Conservation (phyloP, 345 rosid species). For the Orychophragmus violaceus region DNA sequence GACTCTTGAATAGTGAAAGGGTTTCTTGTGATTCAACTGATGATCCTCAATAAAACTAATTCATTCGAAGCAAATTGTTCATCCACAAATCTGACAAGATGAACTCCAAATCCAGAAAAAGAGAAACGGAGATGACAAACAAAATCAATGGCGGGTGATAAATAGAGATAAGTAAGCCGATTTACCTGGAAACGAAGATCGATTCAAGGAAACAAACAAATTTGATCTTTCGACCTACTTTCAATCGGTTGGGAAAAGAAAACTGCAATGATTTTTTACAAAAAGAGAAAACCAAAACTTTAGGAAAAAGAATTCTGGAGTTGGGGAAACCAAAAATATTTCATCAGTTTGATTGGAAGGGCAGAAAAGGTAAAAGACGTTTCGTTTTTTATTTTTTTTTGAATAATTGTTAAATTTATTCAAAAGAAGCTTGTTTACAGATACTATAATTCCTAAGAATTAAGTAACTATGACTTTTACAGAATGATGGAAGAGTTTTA, state of each 20-base stretch:
- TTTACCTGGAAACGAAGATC: slow-evolving; percentile 17
- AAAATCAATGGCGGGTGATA: background rate
- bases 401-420: no score
- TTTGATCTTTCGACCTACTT: slow-evolving; percentile 5
- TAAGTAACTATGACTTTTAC: no score
- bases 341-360: slow-evolving; percentile 9
- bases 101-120: background rate
- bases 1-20: no score
- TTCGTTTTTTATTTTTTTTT: no score
- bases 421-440: no score
- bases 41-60: background rate
- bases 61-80: background rate
- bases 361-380: background rate
- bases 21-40: background rate
- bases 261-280: background rate
- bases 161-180: background rate
- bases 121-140: background rate
- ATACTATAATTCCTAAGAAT: no score
- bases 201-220: background rate
- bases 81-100: slow-evolving; percentile 3
- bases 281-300: background rate
- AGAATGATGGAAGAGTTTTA: no score
- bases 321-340: slow-evolving; percentile 9
- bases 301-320: background rate
- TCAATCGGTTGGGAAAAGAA: background rate